Base-by-base conservation (phyloP, 164 flowering plant species). In the Paratinospora sagittata region DNA sequence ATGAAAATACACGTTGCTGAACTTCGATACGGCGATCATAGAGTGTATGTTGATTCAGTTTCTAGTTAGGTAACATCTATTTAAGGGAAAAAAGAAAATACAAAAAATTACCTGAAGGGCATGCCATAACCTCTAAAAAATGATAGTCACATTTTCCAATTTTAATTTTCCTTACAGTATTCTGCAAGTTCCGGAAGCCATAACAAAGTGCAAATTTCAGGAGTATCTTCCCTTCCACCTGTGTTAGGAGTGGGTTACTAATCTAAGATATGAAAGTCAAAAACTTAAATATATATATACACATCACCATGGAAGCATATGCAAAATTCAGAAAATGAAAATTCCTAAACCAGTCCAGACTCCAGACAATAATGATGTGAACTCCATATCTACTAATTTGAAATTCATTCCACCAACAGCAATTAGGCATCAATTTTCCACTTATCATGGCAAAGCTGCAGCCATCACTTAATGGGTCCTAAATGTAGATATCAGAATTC, bases 51-150 rank as follows among this genome's bases (percentile, higher is more conserved):
- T 27, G 14, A 24, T 27, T 62, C 17, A 26, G 4, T 13, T 26
- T 62, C 45, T 36, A 14, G 6, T 43, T 23, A 60, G 27, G 34
- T n/a, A 21, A 55, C 3, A 21, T 55, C 61, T 55, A 55, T n/a
- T n/a, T 19, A 55, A 55, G 61, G 61, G 24, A 8, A 19, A 21
- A 55, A 55, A 55, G 61, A n/a, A n/a, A 55, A n/a, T 19, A 52
- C n/a, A 17, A 52, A 52, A 9, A 19, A 23, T 11, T 68, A 96
- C 98, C 99, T 79, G 99, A 88, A 66, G 98, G 99, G 82, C 99
- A 96, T 61, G 98, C 99, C 99, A 96, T 96, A 70, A 96, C 84
- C 86, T 96, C 99, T 78, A 96, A 76, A 75, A 82, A 96, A 57
- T 96, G 89, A 74, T 96, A 93, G 64, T 96, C 98, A 75, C 95